Evolutionary conservation across 2,329 filamentous ascomycete species (phyloP).

Genomic region (Ascochyta pisi): DNA sequence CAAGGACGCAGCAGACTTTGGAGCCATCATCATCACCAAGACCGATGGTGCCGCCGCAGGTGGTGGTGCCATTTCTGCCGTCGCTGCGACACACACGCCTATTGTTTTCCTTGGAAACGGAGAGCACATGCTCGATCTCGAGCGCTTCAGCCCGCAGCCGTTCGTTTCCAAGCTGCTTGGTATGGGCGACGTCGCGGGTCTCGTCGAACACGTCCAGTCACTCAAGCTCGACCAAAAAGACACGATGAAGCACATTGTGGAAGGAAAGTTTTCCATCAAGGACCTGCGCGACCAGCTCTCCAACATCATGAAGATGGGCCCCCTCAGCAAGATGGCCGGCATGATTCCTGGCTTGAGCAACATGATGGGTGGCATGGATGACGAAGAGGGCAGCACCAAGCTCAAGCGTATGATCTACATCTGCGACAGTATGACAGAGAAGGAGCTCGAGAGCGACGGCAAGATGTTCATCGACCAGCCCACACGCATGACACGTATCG

Average conservation of each 20-base stretch:
- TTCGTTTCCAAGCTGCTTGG: constrained; percentile 94
- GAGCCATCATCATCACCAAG: constrained; percentile 98
- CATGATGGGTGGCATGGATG: constrained; percentile 95
- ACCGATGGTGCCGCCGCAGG: constrained; percentile 95
- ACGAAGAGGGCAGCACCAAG: constrained; percentile 92
- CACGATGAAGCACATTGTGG: constrained; percentile 98
- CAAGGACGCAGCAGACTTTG: constrained; percentile 96
- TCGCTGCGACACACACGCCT: constrained; percentile 93
- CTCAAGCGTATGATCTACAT: constrained; percentile 99
- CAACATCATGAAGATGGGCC: constrained; percentile 99
- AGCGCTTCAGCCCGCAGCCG: constrained; percentile 88
- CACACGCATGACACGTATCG: constrained; percentile 89
- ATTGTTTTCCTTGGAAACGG: constrained; percentile 98
- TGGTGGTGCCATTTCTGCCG: constrained; percentile 95
- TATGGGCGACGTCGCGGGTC: constrained; percentile 94
- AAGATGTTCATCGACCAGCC: constrained; percentile 94
- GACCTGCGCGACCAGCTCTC: constrained; percentile 93
- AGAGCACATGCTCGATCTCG: constrained; percentile 94
- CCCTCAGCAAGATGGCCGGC: constrained; percentile 93
- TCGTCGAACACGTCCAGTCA: constrained; percentile 95
- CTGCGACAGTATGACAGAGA: constrained; percentile 96
- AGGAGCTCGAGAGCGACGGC: constrained; percentile 93
- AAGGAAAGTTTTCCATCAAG: constrained; percentile 93
- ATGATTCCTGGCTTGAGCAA: constrained; percentile 97
- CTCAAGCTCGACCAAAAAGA: constrained; percentile 97